phyloP scores from a whole-genome alignment of 306 rosid genomes.

The Benincasa hispida region DNA sequence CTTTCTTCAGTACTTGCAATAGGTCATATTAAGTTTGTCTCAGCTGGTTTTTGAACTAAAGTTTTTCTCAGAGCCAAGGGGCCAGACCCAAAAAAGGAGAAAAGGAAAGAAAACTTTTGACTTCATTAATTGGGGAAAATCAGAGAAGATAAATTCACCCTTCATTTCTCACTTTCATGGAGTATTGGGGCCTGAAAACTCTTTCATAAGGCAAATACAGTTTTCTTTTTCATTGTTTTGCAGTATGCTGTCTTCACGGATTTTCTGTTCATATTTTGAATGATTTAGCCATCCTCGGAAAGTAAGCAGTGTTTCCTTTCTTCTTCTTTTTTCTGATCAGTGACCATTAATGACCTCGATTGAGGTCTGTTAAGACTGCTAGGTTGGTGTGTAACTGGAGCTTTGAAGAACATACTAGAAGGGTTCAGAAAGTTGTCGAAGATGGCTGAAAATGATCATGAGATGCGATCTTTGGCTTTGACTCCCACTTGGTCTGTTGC shows the following conservation, averaged over 20 bases:
- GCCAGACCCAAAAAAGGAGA: neutral
- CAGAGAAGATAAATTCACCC: neutral
- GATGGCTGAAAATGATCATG: conserved; percentile 49
- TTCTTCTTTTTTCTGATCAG: neutral
- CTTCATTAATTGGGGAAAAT: neutral
- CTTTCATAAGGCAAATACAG: neutral
- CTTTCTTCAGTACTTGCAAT: neutral
- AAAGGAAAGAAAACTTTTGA: neutral
- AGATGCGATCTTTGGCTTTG: conserved; percentile 77
- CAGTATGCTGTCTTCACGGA: neutral
- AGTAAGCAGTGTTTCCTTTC: neutral
- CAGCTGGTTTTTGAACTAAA: neutral
- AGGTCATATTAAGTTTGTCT: neutral
- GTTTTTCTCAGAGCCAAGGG: neutral
- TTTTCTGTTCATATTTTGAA: neutral
- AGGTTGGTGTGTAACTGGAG: neutral
- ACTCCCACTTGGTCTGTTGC: conserved; percentile 99
- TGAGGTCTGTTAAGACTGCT: neutral
- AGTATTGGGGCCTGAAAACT: neutral
- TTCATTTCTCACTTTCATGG: neutral
- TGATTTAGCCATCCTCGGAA: neutral
- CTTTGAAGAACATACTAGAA: neutral
- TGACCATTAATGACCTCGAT: neutral
- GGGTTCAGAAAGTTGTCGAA: conserved; percentile 8
- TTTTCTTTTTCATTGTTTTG: neutral